Evolutionary conservation across 139 green algal species (phyloP), one percentile per base, ranked within the genome.

Genomic region (Chlorella sp.): DNA sequence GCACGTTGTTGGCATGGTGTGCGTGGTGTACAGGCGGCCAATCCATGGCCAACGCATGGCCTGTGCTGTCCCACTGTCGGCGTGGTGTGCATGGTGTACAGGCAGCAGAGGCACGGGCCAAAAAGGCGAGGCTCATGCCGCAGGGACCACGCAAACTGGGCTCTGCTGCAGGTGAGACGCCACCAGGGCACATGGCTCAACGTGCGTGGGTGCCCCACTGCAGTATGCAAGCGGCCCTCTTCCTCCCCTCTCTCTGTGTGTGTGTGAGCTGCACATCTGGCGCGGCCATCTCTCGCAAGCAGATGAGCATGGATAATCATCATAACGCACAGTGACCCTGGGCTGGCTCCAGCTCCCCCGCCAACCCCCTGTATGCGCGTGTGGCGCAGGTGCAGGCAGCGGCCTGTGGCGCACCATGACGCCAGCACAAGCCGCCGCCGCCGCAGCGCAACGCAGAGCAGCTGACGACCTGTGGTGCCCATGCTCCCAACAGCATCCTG

Each of bases 61-160:
- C n/a, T n/a, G n/a, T n/a, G n/a, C n/a, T n/a, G n/a, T n/a, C n/a
- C n/a, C 23, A 49, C 29, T 36, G 62, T 26, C 10, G 6, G 31
- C 3, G 5, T 68, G 29, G 27, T 42, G 5, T 20, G 5, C n/a
- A n/a, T 4, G n/a, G 5, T 42, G 62, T 49, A 3, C 72, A 83
- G 72, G 79, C 79, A 0, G 79, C 79, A 1, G 79, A 84, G 66
- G 79, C 77, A 32, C 79, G 79, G 0, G 74, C 71, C 42, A 84
- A 84, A 67, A 66, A 62, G 42, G 71, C 79, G 31, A 74, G 79
- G 29, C 31, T 84, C 63, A 84, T 84, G 69, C n/a, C 51, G 3
- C 24, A 33, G 29, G 73, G 73, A 6, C 66, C 66, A 29, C 35
- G 49, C 49, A 69, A 49, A 55, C 51, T 79, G 66, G 73, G 73